phyloP scores from a whole-genome alignment of 257 asterid species.

The Knoxia roxburghii region DNA sequence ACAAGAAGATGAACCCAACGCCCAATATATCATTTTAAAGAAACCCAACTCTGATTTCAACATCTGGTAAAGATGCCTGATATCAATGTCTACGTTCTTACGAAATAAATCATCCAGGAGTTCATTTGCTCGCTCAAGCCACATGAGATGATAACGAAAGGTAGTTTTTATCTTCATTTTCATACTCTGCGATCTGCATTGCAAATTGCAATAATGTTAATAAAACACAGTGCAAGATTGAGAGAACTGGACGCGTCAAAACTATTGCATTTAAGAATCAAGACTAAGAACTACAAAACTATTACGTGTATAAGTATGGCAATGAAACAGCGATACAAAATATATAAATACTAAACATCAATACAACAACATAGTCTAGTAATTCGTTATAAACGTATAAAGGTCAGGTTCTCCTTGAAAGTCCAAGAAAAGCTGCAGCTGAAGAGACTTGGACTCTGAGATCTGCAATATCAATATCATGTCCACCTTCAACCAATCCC shows the following conservation, averaged over 20 bases:
- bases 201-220: too few species aligned
- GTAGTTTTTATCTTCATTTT: too few species aligned
- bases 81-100: too few species aligned
- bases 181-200: too few species aligned
- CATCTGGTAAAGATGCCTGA: too few species aligned
- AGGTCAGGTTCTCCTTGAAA: conserved; percentile 49
- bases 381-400: not conserved
- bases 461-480: conserved; percentile 93
- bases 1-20: not conserved
- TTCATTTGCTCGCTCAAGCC: too few species aligned
- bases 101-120: too few species aligned
- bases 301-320: not conserved
- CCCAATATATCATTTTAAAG: not conserved
- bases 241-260: too few species aligned
- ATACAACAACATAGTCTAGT: not conserved
- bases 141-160: too few species aligned
- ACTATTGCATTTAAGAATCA: too few species aligned
- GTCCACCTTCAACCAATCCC: conserved; percentile 99
- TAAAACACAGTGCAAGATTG: too few species aligned
- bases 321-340: not conserved
- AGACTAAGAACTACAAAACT: too few species aligned
- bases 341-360: not conserved
- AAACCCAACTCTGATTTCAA: not conserved
- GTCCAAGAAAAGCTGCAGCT: conserved; percentile 80
- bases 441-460: conserved; percentile 79